Base-by-base conservation (phyloP, 805 yeast species). In the Cyberlindnera veronae region DNA sequence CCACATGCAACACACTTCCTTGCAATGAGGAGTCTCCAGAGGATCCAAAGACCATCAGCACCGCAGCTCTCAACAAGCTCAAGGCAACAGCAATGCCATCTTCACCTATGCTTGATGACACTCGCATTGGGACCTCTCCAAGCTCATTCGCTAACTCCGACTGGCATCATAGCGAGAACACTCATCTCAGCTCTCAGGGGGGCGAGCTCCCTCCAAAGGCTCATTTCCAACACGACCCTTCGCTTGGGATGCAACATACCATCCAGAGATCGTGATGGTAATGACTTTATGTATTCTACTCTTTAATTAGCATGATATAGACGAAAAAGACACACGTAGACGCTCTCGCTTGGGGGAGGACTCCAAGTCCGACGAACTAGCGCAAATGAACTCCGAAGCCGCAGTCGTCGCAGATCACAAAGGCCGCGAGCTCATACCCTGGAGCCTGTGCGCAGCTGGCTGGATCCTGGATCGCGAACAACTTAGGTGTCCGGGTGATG, bases 1-100 rank as follows among this genome's bases (percentile, higher is more conserved):
- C 56, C 3, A 55, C 62, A 4, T 57, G 62, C 33, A 57, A 55
- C 36, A 57, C 62, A 12, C 41, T 57, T n/a, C 60, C 62, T 7
- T 55, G 59, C 26, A 49, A 49, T 27, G 61, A 53, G 35, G 58
- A 55, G 22, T 51, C 58, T n/a, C 56, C 56, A 9, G 55, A 50
- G n/a, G 41, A 29, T 32, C 19, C 34, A 24, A 35, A 32, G 32
- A 36, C 31, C 15, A 27, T 29, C 18, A 23, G 11, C 34, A 23
- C 15, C 37, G 39, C 34, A 24, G 26, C 15, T 14, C 7, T 15
- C 19, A 38, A 29, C 32, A 39, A 30, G 23, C 35, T 34, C 29
- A 50, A 44, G 29, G 42, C 34, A 11, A 37, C 42, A 3, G 39
- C 48, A 2, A 47, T 52, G 48, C 57, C 57, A 15, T 50, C 55